Evolutionary conservation across 2,329 filamentous ascomycete genomes (phyloP).

Genomic region (Ramichloridium luteum): DNA sequence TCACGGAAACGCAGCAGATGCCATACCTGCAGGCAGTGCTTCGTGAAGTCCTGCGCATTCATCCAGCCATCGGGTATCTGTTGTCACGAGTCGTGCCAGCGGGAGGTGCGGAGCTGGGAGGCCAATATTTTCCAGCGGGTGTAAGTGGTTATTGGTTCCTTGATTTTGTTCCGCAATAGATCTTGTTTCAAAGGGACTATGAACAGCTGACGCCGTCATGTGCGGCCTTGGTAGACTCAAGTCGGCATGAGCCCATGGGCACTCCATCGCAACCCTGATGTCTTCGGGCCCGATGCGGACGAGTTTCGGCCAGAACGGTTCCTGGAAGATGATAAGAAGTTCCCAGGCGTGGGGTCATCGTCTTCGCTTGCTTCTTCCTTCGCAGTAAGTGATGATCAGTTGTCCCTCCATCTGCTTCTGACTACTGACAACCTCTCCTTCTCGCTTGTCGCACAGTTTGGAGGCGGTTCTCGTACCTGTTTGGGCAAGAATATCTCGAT

Average conservation of each 20-base stretch:
- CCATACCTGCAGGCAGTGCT: slow-evolving; percentile 34
- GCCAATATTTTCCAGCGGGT: slow-evolving; percentile 22
- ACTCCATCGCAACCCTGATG: slow-evolving; percentile 19
- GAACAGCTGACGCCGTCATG: not conserved
- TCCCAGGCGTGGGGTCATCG: not conserved
- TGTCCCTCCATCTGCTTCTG: no score
- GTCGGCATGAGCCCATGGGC: slow-evolving; percentile 26
- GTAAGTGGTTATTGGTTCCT: not conserved
- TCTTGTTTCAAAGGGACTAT: not conserved
- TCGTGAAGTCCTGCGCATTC: slow-evolving; percentile 33
- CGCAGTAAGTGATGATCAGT: not conserved
- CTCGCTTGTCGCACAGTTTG: not conserved
- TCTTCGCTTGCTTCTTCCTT: not conserved
- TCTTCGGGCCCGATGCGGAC: slow-evolving; percentile 23
- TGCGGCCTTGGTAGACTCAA: slow-evolving; percentile 7
- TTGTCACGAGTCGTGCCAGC: slow-evolving; percentile 29
- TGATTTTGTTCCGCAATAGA: no score
- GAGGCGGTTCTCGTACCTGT: slow-evolving; percentile 23
- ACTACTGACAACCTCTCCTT: not conserved
- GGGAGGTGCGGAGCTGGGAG: slow-evolving; percentile 27
- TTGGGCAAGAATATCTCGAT: slow-evolving; percentile 23
- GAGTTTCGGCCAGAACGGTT: slow-evolving; percentile 26
- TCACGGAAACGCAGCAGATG: slow-evolving; percentile 24
- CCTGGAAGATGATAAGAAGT: slow-evolving; percentile 17
- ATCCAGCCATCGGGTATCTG: slow-evolving; percentile 31